Base-by-base conservation (phyloP, 2,329 filamentous ascomycete species). In the Biscogniauxia marginata region DNA sequence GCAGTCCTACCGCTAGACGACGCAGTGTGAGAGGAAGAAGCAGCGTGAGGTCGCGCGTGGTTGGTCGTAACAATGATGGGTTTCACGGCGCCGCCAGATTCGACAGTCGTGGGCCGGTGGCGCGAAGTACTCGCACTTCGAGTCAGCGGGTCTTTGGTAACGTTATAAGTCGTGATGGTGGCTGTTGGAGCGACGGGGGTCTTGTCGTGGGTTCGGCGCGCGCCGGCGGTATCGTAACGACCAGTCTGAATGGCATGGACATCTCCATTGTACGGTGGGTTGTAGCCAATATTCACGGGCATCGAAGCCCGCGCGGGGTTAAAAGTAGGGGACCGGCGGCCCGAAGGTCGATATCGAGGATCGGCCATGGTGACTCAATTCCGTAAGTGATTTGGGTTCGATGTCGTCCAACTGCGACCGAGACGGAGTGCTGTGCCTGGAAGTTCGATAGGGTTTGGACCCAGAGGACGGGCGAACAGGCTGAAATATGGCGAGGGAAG, bases 11-110 rank as follows among this genome's bases (percentile, higher is more conserved):
- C 68, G 34, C 65, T 68, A 53, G 70, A 71, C 30, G 73, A 71
- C 49, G 73, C 65, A 39, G 30, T 39, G 60, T 78, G 74, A 22
- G 76, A 72, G 47, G 71, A 67, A n/a, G 72, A 68, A 20, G 30
- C 30, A 16, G 69, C 69, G 48, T 79, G 77, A 23, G 75, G 69
- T 24, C 63, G 62, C 18, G 72, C 70, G 50, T 80, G 76, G 23
- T 77, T 79, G 4, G 82, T 83, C 19, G 82, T 85, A 59, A 86
- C 77, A 55, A 85, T 81, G 63, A 85, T 78, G 53, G 83, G 80
- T 9, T 83, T 81, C 44, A 79, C 75, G 39, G 72, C 16, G 4
- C 57, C 68, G 21, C 73, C 67, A 13, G 78, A 72, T 54, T 86
- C 84, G 21, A 83, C 60, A 1, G 81, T 83, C 1, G 78, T 74